Evolutionary conservation across 495 filamentous ascomycete species (phyloP).

Genomic region (Daldinia bambusicola): DNA sequence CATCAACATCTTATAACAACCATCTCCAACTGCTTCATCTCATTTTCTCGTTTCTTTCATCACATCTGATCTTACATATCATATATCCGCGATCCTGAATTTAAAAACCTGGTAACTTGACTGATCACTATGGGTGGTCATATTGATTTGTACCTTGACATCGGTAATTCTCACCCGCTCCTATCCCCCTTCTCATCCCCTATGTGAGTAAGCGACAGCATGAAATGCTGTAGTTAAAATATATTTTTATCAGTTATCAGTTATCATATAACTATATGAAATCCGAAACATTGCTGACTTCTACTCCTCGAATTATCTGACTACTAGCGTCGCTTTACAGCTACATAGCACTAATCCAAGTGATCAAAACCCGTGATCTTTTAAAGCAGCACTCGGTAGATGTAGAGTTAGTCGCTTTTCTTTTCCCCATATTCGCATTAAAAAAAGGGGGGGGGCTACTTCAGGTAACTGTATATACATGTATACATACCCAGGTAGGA

Average conservation of each 20-base stretch:
- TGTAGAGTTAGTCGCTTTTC: constrained; percentile 63
- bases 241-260: background rate
- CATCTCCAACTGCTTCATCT: background rate
- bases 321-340: constrained; percentile 73
- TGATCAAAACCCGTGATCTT: constrained; percentile 62
- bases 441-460: too few relatives aligned
- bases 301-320: background rate
- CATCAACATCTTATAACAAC: constrained; percentile 4
- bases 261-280: background rate
- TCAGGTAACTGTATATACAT: background rate
- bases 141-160: constrained; percentile 72
- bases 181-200: background rate
- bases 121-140: constrained; percentile 60
- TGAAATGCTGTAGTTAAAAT: background rate
- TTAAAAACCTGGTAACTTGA: background rate
- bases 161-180: constrained; percentile 51
- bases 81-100: background rate
- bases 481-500: too few relatives aligned
- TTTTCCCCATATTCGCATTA: too few relatives aligned
- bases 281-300: constrained; percentile 7
- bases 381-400: constrained; percentile 67
- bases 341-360: constrained; percentile 69
- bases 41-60: background rate
- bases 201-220: too few relatives aligned
- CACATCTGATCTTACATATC: background rate